Evolutionary conservation across 768 basidiomycete genomes (phyloP), one percentile per base, ranked within the genome.

Genomic region (Termitomyces sp.): DNA sequence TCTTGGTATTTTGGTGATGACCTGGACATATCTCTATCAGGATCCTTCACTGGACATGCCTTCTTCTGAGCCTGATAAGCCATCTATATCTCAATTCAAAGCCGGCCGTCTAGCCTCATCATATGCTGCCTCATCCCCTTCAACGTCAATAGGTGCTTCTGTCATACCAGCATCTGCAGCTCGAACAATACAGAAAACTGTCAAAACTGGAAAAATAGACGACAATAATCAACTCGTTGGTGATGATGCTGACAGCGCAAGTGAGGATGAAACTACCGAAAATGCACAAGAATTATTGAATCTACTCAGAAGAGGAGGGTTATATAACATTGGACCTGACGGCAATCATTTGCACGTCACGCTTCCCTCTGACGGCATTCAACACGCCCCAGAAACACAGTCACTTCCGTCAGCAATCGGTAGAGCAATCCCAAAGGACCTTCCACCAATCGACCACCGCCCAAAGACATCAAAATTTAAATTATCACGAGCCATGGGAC

Each of bases 11-110:
- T 42, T 43, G 30, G 60, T 35, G 5, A 26, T 26, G n/a, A 9
- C 8, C 38, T 32, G 32, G n/a, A 42, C 57, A 36, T 22, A 24
- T 43, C 54, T 12, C 22, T 28, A 9, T 12, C 60, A 83, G 82
- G 74, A 77, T 13, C 70, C 76, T 12, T 71, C 75, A 3, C 64
- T 76, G 9, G 79, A 82, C 0, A 72, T 78, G 20, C 73, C 75
- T 10, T 68, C 77, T 1, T 64, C 73, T 2, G 69, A 72, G 16
- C 71, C 66, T 18, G 71, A 76, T 44, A 86, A 81, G 65, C 75
- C 81, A 7, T 64, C 77, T 0, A 69, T 86, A 42, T 91, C 90
- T 13, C 80, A 76, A 42, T 90, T 91, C 69, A 90, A 82, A 66
- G 80, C 84, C 1, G 79, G 73, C 43, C 80, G 78, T 22, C 71